A percentile compares a stretch with the other conserved stretches of the same genome.
Conservation (phyloP, 768 basidiomycete species). For the Harrya chromipes region DNA sequence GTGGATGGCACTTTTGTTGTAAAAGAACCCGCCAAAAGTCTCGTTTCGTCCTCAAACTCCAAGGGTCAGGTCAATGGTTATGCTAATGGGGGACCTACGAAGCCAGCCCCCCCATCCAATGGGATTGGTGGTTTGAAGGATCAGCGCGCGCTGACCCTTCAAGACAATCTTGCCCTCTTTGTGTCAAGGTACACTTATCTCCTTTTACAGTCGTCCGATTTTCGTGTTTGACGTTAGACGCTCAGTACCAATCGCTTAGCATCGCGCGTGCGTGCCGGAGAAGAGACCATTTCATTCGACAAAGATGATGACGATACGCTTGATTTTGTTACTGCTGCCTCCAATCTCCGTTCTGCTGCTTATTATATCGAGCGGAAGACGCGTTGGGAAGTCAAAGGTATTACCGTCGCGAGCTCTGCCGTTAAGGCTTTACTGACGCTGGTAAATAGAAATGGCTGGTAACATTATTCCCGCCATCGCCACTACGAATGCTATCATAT, state of each 20-base stretch:
- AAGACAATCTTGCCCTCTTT: constrained; percentile 83
- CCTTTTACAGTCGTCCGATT: background rate
- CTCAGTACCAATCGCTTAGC: constrained; percentile 78
- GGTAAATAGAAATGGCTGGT: constrained; percentile 86
- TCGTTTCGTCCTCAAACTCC: constrained; percentile 9
- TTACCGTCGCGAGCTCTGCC: background rate
- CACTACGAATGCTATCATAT: constrained; percentile 96
- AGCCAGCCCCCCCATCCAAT: constrained; percentile 9
- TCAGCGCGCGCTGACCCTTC: constrained; percentile 71
- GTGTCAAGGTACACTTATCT: constrained; percentile 66
- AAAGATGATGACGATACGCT: constrained; percentile 98
- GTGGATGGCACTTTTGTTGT: constrained; percentile 57
- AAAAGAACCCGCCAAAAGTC: constrained; percentile 25
- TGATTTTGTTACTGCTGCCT: constrained; percentile 93
- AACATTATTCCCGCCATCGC: constrained; percentile 99
- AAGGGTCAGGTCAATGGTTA: constrained; percentile 29
- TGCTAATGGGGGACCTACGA: constrained; percentile 11
- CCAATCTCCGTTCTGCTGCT: constrained; percentile 87
- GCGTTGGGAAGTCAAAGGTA: constrained; percentile 96
- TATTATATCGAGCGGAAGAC: constrained; percentile 90
- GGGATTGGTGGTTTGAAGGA: constrained; percentile 59
- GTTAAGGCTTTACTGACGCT: background rate
- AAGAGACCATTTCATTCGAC: constrained; percentile 84
- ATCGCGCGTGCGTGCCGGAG: constrained; percentile 57
- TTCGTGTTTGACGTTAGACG: constrained; percentile 6